Conservation (phyloP, 2,329 filamentous ascomycete genomes). For the Cordyceps farinosa region DNA sequence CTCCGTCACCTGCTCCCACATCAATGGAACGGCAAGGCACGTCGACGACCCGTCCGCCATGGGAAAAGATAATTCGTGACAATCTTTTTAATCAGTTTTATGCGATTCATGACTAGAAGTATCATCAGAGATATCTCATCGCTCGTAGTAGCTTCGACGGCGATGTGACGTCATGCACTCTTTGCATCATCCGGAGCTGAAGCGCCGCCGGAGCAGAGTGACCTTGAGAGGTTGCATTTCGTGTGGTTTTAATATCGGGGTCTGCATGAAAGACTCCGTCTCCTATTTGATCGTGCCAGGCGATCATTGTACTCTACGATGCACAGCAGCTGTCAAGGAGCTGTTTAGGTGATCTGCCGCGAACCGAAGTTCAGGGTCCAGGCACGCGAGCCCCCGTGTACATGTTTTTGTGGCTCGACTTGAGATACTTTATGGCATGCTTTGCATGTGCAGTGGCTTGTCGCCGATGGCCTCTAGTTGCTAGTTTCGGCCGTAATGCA, state of each 20-base stretch:
- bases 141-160: neutral
- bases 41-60: neutral
- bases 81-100: neutral
- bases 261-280: neutral
- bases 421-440: neutral
- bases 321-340: neutral
- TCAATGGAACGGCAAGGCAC: conserved; percentile 1
- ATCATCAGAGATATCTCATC: neutral
- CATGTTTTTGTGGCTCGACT: neutral
- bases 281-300: neutral
- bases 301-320: neutral
- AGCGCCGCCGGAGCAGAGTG: neutral
- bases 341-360: neutral
- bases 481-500: neutral
- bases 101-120: neutral
- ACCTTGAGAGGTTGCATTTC: neutral
- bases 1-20: conserved; percentile 14
- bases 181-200: conserved; percentile 1
- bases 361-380: neutral
- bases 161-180: conserved; percentile 9
- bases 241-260: neutral
- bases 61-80: neutral
- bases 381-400: neutral
- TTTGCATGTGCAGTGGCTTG: neutral
- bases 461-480: neutral